phyloP scores from a whole-genome alignment of 73 alveolate species.

The Uronychia setigera region DNA sequence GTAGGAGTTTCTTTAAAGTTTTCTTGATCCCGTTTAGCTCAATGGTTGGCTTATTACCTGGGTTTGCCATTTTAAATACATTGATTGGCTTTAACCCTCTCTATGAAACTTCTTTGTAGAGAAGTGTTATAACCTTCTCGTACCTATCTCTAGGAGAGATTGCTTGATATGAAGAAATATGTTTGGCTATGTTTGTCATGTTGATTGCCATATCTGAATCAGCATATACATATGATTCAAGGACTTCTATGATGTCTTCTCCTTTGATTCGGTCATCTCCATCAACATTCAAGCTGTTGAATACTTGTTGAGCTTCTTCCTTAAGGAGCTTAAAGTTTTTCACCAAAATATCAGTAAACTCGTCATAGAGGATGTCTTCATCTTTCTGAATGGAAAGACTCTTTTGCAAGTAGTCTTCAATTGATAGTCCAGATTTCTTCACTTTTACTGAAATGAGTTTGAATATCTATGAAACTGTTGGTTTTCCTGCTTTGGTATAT shows the following conservation, averaged over 20 bases:
- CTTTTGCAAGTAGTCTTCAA: background rate
- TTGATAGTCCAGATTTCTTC: constrained; percentile 4
- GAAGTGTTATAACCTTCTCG: constrained; percentile 17
- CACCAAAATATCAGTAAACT: background rate
- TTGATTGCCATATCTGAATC: background rate
- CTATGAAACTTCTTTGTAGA: constrained; percentile 9
- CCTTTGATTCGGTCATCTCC: constrained; percentile 35
- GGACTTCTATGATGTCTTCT: constrained; percentile 31
- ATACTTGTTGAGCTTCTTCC: constrained; percentile 17
- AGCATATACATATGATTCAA: constrained; percentile 24
- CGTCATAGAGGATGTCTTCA: background rate
- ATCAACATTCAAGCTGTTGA: constrained; percentile 36
- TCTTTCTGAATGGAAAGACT: background rate
- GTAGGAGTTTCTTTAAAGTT: constrained; percentile 39
- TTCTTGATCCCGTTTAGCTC: background rate
- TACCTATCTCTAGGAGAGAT: constrained; percentile 53
- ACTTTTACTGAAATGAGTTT: constrained; percentile 24
- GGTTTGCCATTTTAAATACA: constrained; percentile 55
- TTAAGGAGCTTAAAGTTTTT: constrained; percentile 1
- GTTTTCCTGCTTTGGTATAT: constrained; percentile 18
- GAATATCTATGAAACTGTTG: constrained; percentile 41
- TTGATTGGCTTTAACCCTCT: constrained; percentile 30
- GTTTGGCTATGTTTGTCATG: constrained; percentile 6
- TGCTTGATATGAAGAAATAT: constrained; percentile 20
- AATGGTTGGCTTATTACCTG: constrained; percentile 12